A percentile compares a stretch with the other conserved stretches of the same genome.
Conservation (phyloP, 305 asterid genomes). For the Rubia peregrina region DNA sequence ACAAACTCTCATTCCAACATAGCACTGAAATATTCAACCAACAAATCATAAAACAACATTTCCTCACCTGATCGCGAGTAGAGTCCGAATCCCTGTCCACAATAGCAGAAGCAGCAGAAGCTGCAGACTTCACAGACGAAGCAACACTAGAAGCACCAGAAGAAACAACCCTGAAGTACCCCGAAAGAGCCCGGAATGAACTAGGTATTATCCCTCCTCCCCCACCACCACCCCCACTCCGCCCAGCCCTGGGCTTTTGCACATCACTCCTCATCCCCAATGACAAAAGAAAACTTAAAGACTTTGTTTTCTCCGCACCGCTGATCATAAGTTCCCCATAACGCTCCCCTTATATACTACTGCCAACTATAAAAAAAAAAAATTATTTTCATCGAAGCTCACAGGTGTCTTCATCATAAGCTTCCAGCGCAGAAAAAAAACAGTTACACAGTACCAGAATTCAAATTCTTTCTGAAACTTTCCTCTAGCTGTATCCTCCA, state of each 20-base stretch:
- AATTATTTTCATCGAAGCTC: background rate
- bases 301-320: constrained; percentile 12
- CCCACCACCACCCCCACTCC: constrained; percentile 33
- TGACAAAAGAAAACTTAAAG: constrained; percentile 13
- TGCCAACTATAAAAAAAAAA: background rate
- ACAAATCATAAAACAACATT: background rate
- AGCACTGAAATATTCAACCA: background rate
- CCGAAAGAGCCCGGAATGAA: constrained; percentile 66
- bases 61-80: constrained; percentile 55
- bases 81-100: constrained; percentile 69
- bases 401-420: constrained; percentile 16
- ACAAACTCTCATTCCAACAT: background rate
- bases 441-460: constrained; percentile 3
- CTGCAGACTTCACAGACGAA: constrained; percentile 76
- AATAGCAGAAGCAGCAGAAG: constrained; percentile 75
- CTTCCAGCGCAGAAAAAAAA: constrained; percentile 17
- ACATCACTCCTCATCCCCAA: constrained; percentile 54
- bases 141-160: constrained; percentile 84
- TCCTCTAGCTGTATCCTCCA: constrained; percentile 10
- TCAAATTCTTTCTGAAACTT: constrained; percentile 2
- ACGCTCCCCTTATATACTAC: constrained; percentile 2
- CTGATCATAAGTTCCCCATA: constrained; percentile 37
- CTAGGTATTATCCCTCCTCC: constrained; percentile 48
- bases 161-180: constrained; percentile 66
- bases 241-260: constrained; percentile 24